phyloP scores from a whole-genome alignment of 2,329 filamentous ascomycete genomes.

The Zasmidium angulare region DNA sequence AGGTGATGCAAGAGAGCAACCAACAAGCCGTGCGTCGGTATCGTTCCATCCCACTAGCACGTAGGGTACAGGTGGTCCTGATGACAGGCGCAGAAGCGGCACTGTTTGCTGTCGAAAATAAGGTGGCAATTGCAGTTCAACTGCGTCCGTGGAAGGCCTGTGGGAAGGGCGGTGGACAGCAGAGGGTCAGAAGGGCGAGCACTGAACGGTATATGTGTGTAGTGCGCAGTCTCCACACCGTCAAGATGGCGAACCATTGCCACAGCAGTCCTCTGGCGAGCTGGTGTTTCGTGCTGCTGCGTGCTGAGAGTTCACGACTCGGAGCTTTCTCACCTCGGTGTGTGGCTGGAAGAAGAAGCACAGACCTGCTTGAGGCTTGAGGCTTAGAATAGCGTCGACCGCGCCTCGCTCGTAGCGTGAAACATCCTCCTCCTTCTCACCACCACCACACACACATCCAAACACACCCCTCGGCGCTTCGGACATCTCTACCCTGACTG shows the following conservation, averaged over 20 bases:
- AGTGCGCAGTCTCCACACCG: background rate
- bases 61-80: too few relatives aligned
- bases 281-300: background rate
- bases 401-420: background rate
- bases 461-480: background rate
- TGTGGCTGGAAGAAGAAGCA: background rate
- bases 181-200: background rate
- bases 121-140: background rate
- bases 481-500: background rate
- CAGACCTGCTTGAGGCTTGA: background rate
- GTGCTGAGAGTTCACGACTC: background rate
- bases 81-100: too few relatives aligned
- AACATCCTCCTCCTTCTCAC: background rate
- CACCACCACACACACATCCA: background rate
- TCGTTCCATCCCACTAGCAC: too few relatives aligned
- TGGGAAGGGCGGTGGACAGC: background rate
- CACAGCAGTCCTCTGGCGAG: background rate
- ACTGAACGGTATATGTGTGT: background rate
- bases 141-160: background rate
- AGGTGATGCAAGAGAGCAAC: background rate
- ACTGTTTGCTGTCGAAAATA: background rate
- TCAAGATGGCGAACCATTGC: background rate
- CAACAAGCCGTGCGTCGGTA: conserved; percentile 3
- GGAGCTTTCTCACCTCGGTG: background rate
- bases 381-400: background rate